Conservation (phyloP, 2,329 filamentous ascomycete species). For the Apiospora koreana region DNA sequence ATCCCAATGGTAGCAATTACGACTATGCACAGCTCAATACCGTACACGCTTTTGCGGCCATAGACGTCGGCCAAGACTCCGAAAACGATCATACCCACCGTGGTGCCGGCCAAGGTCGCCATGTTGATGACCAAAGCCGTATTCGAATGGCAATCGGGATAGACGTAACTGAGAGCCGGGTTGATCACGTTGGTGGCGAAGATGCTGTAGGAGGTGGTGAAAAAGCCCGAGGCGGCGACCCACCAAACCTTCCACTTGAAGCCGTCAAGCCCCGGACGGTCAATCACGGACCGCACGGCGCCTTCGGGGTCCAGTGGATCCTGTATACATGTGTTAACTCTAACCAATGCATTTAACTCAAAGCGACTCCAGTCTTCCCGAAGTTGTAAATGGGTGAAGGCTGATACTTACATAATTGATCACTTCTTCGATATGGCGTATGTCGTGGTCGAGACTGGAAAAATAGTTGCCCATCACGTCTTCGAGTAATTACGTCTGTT, state of each 20-base stretch:
- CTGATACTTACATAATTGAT: conserved; percentile 24
- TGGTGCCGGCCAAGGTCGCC: conserved; percentile 4
- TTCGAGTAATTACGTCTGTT: neutral
- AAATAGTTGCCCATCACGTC: conserved; percentile 22
- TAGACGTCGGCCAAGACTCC: conserved; percentile 11
- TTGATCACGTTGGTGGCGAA: conserved; percentile 28
- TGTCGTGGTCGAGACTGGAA: conserved; percentile 18
- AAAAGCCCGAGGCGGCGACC: conserved; percentile 30
- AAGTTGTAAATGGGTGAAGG: neutral
- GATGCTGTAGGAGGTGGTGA: conserved; percentile 39
- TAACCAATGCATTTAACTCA: no score
- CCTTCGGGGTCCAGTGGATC: conserved; percentile 24
- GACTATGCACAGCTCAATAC: conserved; percentile 12
- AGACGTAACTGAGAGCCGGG: conserved; percentile 22
- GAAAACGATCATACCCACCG: conserved; percentile 12
- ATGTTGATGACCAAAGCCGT: conserved; percentile 2
- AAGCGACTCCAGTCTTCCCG: neutral
- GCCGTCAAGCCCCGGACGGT: conserved; percentile 23
- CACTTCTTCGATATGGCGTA: conserved; percentile 20
- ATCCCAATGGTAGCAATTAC: conserved; percentile 16
- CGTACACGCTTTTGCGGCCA: conserved; percentile 13
- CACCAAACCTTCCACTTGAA: conserved; percentile 27
- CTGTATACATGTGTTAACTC: conserved; percentile 11
- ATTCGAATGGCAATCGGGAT: conserved; percentile 15
- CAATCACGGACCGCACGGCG: conserved; percentile 24